Conservation (phyloP, 176 grass and related monocot genomes). For the Oropetium thomaeum region DNA sequence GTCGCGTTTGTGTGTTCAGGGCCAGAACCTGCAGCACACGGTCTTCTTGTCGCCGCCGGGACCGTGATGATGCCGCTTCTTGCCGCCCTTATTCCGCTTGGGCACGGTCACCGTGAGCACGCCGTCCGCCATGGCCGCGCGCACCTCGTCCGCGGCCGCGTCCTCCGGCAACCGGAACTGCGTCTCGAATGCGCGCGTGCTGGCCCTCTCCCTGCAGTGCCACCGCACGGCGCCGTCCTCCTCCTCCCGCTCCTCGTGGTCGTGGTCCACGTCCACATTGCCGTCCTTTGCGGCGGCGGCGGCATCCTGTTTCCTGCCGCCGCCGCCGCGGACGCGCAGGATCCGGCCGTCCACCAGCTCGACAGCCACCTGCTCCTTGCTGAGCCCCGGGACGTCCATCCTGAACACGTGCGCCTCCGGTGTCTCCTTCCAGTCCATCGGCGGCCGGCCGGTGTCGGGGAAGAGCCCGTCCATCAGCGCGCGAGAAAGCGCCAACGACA, state of each 20-base stretch:
- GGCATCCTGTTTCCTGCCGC: too few relatives aligned
- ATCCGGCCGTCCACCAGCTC: slow-evolving; percentile 49
- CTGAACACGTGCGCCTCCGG: slow-evolving; percentile 53
- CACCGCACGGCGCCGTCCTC: slow-evolving; percentile 3
- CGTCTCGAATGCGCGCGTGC: not conserved
- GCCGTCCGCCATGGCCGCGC: slow-evolving; percentile 50
- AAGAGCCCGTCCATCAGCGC: slow-evolving; percentile 35
- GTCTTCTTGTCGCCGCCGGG: slow-evolving; percentile 11
- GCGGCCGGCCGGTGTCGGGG: slow-evolving; percentile 29
- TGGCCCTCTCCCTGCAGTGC: slow-evolving; percentile 38
- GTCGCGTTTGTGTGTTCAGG: not conserved
- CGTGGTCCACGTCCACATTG: too few relatives aligned
- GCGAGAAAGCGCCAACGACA: slow-evolving; percentile 26
- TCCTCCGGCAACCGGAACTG: slow-evolving; percentile 40
- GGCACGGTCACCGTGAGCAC: slow-evolving; percentile 63
- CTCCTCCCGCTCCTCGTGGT: not conserved
- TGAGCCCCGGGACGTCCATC: slow-evolving; percentile 50
- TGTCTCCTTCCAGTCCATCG: slow-evolving; percentile 66
- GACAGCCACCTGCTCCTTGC: slow-evolving; percentile 53
- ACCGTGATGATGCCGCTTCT: slow-evolving; percentile 30
- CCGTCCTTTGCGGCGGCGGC: too few relatives aligned
- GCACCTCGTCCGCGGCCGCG: slow-evolving; percentile 34
- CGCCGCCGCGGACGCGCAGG: slow-evolving; percentile 37
- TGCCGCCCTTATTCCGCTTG: slow-evolving; percentile 32
- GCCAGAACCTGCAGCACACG: slow-evolving; percentile 43